Conservation (phyloP, 768 basidiomycete species). For the Mycena albidolilacea region DNA sequence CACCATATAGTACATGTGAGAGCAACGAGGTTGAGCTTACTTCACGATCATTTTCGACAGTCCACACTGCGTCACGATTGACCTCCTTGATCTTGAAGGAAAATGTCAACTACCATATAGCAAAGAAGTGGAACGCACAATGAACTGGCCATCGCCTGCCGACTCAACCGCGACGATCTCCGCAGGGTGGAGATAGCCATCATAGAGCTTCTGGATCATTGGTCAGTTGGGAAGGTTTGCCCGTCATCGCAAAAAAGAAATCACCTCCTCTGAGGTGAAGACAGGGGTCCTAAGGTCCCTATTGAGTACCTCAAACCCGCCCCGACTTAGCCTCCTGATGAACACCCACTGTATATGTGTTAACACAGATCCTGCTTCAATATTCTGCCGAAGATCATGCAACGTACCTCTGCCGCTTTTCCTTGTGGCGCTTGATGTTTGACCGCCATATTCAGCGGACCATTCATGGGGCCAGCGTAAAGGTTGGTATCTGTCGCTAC, state of each 20-base stretch:
- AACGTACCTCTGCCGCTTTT: not conserved
- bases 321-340: not conserved
- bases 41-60: not conserved
- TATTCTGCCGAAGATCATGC: not conserved
- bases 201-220: not conserved
- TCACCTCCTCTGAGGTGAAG: too few relatives aligned
- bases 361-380: not conserved
- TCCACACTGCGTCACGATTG: not conserved
- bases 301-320: not conserved
- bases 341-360: not conserved
- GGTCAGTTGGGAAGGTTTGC: not conserved
- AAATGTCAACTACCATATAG: not conserved
- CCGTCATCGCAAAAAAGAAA: not conserved
- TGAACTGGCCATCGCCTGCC: not conserved
- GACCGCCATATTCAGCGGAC: not conserved
- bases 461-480: not conserved
- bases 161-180: not conserved
- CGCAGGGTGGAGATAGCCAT: not conserved
- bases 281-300: not conserved
- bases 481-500: not conserved
- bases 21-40: not conserved
- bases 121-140: not conserved
- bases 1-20: not conserved
- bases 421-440: not conserved
- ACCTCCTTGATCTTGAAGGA: conserved; percentile 1